These are phyloP conservation scores for Trifolium fragiferum DNA, from an alignment of 306 rosid species.

Conservation along the genomic window DNA sequence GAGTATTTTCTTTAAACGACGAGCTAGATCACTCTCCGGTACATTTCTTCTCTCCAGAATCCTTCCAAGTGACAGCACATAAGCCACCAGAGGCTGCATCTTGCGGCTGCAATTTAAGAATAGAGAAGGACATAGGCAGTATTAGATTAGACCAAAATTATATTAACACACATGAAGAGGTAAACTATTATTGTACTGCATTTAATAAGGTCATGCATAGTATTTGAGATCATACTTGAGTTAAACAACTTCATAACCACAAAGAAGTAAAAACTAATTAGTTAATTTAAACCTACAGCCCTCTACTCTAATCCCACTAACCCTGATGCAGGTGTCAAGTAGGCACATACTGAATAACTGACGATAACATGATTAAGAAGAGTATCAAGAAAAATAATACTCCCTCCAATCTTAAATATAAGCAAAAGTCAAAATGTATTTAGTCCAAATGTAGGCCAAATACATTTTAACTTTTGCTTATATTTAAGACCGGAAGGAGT, in stretches of 20 bases:
- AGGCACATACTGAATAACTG: conserved; percentile 7
- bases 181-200: neutral
- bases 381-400: conserved; percentile 18
- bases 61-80: conserved; percentile 68
- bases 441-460: no score
- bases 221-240: conserved; percentile 20
- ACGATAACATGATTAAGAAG: conserved; percentile 6
- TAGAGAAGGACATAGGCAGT: neutral
- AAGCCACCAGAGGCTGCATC: conserved; percentile 83
- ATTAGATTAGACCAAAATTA: conserved; percentile 40
- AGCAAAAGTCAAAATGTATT: no score
- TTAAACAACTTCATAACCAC: conserved; percentile 21
- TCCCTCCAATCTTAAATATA: no score
- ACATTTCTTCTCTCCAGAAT: conserved; percentile 72
- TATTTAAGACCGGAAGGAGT: no score
- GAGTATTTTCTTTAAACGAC: conserved; percentile 86
- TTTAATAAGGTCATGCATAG: neutral
- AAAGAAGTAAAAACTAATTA: conserved; percentile 25
- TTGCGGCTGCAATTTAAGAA: conserved; percentile 58
- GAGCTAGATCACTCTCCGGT: conserved; percentile 74
- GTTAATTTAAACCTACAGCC: conserved; percentile 11
- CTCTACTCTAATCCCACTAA: conserved; percentile 8
- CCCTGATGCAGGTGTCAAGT: neutral
- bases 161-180: conserved; percentile 20
- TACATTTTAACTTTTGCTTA: no score